These are phyloP conservation scores for Hypoxylon lienhwacheense DNA, from an alignment of 495 filamentous ascomycete species.

Conservation along the genomic window DNA sequence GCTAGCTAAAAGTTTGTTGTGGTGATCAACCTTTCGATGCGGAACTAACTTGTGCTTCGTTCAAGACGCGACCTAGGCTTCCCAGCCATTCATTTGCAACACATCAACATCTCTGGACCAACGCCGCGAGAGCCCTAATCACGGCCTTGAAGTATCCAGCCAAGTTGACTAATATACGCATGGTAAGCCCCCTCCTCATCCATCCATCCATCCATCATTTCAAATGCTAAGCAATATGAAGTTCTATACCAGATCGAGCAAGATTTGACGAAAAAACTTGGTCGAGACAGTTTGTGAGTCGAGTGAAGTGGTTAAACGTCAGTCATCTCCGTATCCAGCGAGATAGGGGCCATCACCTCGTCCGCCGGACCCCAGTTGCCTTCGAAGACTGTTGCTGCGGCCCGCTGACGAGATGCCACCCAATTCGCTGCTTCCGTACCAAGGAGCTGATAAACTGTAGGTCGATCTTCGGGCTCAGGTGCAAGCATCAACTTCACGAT, in stretches of 20 bases:
- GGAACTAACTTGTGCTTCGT: slow-evolving; percentile 21
- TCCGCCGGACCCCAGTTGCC: slow-evolving; percentile 84
- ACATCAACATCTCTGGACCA: slow-evolving; percentile 6
- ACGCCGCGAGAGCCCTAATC: slow-evolving; percentile 9
- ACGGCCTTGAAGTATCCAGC: slow-evolving; percentile 32
- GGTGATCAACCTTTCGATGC: slow-evolving; percentile 1
- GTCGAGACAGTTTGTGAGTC: slow-evolving; percentile 19
- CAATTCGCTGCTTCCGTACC: slow-evolving; percentile 69
- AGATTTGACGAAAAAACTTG: slow-evolving; percentile 23
- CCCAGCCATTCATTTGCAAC: slow-evolving; percentile 15
- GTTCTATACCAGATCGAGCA: slow-evolving; percentile 42
- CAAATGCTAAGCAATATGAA: slow-evolving; percentile 42
- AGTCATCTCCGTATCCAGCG: slow-evolving; percentile 52
- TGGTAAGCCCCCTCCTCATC: slow-evolving; percentile 29
- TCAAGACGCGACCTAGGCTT: slow-evolving; percentile 12
- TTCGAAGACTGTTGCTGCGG: slow-evolving; percentile 89
- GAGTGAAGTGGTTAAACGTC: slow-evolving; percentile 42
- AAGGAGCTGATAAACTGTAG: slow-evolving; percentile 72
- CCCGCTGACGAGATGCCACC: slow-evolving; percentile 70
- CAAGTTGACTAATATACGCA: slow-evolving; percentile 29
- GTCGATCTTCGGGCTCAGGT: slow-evolving; percentile 71
- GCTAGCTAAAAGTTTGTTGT: slow-evolving; percentile 10
- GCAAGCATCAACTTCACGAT: slow-evolving; percentile 87
- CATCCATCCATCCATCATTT: slow-evolving; percentile 23
- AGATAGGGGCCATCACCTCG: slow-evolving; percentile 24